Percentiles rank a stretch among this genome's conserved stretches.
phyloP scores from a whole-genome alignment of 2,329 filamentous ascomycete genomes.

The Paecilomyces formosus region DNA sequence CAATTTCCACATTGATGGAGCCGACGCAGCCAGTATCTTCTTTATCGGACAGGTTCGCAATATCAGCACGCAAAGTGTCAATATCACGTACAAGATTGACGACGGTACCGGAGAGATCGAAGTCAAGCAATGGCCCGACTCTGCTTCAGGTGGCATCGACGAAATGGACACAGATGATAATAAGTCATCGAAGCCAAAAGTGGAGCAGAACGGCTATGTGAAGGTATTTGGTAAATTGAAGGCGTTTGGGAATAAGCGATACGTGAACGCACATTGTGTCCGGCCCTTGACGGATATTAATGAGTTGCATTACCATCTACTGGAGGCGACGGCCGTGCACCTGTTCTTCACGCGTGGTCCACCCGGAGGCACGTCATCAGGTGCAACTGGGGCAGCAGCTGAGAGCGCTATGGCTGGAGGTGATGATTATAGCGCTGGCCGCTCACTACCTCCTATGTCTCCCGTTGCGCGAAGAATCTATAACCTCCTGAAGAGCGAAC shows the following conservation, averaged over 20 bases:
- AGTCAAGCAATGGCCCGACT: conserved; percentile 47
- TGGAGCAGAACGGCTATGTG: conserved; percentile 70
- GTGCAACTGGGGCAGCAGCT: conserved; percentile 40
- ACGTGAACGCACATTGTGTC: conserved; percentile 73
- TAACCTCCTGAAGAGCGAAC: conserved; percentile 57
- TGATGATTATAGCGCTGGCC: conserved; percentile 21
- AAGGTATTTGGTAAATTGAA: conserved; percentile 81
- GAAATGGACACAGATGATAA: conserved; percentile 40
- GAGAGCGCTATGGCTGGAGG: conserved; percentile 31
- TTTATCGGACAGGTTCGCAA: conserved; percentile 87
- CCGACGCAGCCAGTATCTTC: conserved; percentile 66
- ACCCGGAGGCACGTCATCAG: conserved; percentile 29
- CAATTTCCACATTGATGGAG: conserved; percentile 76
- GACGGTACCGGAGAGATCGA: conserved; percentile 91
- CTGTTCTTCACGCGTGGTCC: conserved; percentile 71
- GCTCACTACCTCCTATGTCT: conserved; percentile 44
- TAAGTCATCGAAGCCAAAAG: conserved; percentile 42
- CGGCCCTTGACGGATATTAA: conserved; percentile 77
- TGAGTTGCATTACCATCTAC: conserved; percentile 85
- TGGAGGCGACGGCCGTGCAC: conserved; percentile 85
- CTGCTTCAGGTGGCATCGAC: conserved; percentile 24
- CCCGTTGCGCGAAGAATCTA: conserved; percentile 62
- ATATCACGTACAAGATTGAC: conserved; percentile 87
- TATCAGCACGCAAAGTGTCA: conserved; percentile 79
- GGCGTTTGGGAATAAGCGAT: conserved; percentile 73